Conservation (phyloP, 306 rosid genomes). For the Leucaena leucocephala region DNA sequence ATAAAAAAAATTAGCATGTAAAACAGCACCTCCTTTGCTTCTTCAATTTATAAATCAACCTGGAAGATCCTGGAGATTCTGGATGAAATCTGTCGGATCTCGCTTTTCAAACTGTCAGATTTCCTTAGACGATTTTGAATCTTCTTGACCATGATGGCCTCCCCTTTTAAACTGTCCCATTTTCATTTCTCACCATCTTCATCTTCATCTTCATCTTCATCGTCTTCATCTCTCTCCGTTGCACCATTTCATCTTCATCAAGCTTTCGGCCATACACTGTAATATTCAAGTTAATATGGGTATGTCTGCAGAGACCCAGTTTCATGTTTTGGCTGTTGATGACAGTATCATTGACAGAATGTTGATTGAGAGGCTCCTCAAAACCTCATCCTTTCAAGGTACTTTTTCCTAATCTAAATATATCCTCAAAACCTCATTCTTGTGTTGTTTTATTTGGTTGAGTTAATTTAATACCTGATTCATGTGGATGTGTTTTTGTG, state of each 20-base stretch:
- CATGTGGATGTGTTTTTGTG: slow-evolving; percentile 21
- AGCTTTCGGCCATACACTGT: not conserved
- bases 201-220: not conserved
- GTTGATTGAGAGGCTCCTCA: slow-evolving; percentile 83
- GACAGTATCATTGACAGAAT: slow-evolving; percentile 79
- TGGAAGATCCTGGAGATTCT: slow-evolving; percentile 68
- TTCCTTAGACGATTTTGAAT: slow-evolving; percentile 53
- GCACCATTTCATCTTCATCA: not conserved
- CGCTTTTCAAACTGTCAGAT: slow-evolving; percentile 83
- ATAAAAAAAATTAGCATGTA: slow-evolving; percentile 5
- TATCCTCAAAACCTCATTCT: slow-evolving; percentile 74
- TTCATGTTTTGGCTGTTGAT: slow-evolving; percentile 91
- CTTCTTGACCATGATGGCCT: slow-evolving; percentile 45
- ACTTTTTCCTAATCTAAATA: not conserved
- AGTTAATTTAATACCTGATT: slow-evolving; percentile 10
- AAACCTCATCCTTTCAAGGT: slow-evolving; percentile 88
- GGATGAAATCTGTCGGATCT: slow-evolving; percentile 76
- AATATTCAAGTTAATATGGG: slow-evolving; percentile 53
- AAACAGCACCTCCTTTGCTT: slow-evolving; percentile 56
- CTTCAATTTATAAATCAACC: slow-evolving; percentile 63
- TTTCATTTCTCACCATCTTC: slow-evolving; percentile 34
- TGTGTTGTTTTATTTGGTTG: not conserved
- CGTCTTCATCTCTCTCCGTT: not conserved
- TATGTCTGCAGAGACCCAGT: slow-evolving; percentile 55
- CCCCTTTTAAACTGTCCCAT: slow-evolving; percentile 53